Conservation (phyloP, 106 monocot genomes). For the Platanthera zijinensis region DNA sequence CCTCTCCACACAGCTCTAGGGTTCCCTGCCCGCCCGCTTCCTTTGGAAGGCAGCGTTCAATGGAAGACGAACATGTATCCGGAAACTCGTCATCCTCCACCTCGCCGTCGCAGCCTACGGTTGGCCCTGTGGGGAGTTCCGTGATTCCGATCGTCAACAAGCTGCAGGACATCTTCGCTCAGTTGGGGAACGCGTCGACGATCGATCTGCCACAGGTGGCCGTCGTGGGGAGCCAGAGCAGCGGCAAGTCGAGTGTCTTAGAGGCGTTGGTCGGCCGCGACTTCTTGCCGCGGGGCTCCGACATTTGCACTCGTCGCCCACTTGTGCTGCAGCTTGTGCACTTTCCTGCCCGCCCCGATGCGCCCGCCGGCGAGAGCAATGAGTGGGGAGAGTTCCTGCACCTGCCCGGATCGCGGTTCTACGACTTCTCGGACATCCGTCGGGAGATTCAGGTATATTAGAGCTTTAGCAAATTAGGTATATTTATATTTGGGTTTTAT, state of each 20-base stretch:
- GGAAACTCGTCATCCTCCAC: not conserved
- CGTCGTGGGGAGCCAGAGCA: constrained; percentile 93
- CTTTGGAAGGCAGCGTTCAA: not conserved
- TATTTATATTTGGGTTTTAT: too few relatives aligned
- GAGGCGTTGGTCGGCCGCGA: constrained; percentile 89
- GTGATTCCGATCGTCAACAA: constrained; percentile 80
- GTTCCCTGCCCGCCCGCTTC: not conserved
- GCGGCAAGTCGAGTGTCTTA: constrained; percentile 94
- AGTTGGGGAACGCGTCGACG: constrained; percentile 53
- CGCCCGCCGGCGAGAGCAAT: constrained; percentile 4
- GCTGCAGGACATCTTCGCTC: constrained; percentile 84
- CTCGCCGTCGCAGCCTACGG: not conserved
- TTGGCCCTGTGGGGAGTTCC: constrained; percentile 31
- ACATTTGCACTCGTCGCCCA: constrained; percentile 77
- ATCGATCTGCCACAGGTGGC: constrained; percentile 89
- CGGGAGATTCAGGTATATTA: constrained; percentile 48
- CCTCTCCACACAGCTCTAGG: too few relatives aligned
- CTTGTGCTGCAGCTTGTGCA: constrained; percentile 84
- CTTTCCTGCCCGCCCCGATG: constrained; percentile 6
- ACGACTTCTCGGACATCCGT: constrained; percentile 58
- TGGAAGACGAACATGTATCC: constrained; percentile 18
- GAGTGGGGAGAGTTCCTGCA: constrained; percentile 87
- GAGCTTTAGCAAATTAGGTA: not conserved
- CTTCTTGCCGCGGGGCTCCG: constrained; percentile 73
- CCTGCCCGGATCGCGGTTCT: constrained; percentile 50